Conservation (phyloP, 495 filamentous ascomycete genomes). For the Immersiella caudata region DNA sequence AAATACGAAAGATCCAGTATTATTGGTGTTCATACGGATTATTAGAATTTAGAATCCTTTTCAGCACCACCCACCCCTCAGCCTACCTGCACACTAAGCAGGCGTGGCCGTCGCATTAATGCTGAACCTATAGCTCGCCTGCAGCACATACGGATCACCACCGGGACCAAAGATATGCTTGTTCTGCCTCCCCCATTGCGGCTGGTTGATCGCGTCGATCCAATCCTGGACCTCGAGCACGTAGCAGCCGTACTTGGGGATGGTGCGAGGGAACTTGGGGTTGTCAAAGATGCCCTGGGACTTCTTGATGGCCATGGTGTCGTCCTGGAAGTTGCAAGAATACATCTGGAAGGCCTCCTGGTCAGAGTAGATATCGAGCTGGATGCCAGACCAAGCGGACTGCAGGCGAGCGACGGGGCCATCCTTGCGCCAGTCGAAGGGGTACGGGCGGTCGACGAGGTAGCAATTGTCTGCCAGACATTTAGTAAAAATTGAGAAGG, state of each 20-base stretch:
- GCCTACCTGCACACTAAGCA: background rate
- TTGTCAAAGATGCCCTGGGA: slow-evolving; percentile 60
- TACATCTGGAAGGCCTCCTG: slow-evolving; percentile 81
- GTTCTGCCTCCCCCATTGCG: slow-evolving; percentile 67
- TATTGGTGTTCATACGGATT: too few relatives aligned
- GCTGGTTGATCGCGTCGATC: slow-evolving; percentile 82
- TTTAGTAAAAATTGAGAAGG: background rate
- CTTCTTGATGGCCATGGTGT: slow-evolving; percentile 62
- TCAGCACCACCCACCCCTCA: too few relatives aligned
- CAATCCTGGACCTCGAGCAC: slow-evolving; percentile 72
- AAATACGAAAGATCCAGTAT: too few relatives aligned
- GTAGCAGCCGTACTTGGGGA: slow-evolving; percentile 71
- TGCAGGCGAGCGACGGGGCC: slow-evolving; percentile 64
- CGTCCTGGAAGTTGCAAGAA: slow-evolving; percentile 72
- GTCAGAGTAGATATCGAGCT: slow-evolving; percentile 71
- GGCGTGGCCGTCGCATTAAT: slow-evolving; percentile 37
- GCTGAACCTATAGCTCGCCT: slow-evolving; percentile 66
- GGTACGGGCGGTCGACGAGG: slow-evolving; percentile 50
- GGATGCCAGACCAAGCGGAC: slow-evolving; percentile 69
- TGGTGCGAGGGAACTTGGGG: slow-evolving; percentile 46
- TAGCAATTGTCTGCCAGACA: slow-evolving; percentile 54
- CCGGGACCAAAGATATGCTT: slow-evolving; percentile 69
- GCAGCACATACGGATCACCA: slow-evolving; percentile 62
- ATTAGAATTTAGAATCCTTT: too few relatives aligned
- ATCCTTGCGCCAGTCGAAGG: slow-evolving; percentile 55